A percentile compares a stretch with the other conserved stretches of the same genome.
phyloP scores from a whole-genome alignment of 2,329 filamentous ascomycete genomes.

The Exophiala bonariae region DNA sequence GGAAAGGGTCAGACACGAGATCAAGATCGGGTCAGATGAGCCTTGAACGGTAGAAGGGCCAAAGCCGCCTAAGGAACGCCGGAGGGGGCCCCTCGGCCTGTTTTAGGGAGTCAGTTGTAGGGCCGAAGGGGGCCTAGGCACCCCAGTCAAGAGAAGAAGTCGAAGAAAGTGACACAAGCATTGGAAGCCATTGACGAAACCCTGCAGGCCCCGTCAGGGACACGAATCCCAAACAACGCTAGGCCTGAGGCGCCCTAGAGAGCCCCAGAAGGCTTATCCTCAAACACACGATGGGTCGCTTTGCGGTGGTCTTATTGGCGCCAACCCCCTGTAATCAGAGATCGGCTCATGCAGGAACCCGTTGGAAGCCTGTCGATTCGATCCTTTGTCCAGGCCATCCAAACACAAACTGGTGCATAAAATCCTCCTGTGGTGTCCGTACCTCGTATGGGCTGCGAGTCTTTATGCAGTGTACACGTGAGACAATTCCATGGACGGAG shows the following conservation, averaged over 20 bases:
- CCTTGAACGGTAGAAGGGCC: no score
- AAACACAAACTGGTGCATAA: not conserved
- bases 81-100: no score
- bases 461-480: no score
- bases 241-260: conserved; percentile 1
- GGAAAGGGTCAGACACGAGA: not conserved
- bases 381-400: not conserved
- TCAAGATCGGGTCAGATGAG: no score
- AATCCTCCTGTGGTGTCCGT: not conserved
- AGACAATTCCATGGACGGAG: no score
- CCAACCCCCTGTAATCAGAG: not conserved
- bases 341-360: conserved; percentile 21
- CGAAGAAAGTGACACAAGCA: no score
- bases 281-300: not conserved
- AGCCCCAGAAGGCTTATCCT: not conserved
- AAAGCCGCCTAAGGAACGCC: no score
- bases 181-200: not conserved
- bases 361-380: conserved; percentile 1
- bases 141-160: no score
- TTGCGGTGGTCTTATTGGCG: not conserved
- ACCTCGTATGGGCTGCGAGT: not conserved
- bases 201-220: conserved; percentile 7
- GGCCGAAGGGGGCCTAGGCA: no score
- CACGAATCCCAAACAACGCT: conserved; percentile 18
- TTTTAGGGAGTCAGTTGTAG: no score